A percentile compares a stretch with the other conserved stretches of the same genome.
These are phyloP conservation scores for Scytalidium lignicola DNA, from an alignment of 2,329 filamentous ascomycete genomes.

Conservation along the genomic window DNA sequence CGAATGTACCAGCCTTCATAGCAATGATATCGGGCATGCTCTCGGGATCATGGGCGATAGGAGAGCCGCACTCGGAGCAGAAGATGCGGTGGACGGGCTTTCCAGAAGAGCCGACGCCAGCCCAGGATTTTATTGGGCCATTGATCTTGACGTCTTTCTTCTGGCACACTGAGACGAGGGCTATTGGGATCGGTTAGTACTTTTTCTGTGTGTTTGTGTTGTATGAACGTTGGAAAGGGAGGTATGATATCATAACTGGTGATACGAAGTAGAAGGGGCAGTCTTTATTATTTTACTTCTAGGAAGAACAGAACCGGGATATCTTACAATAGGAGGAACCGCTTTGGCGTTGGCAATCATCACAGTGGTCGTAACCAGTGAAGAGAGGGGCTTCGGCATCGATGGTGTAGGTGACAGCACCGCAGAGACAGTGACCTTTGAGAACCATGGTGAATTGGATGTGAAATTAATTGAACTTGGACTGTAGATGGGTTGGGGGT, in stretches of 20 bases:
- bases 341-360: conserved; percentile 66
- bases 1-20: conserved; percentile 61
- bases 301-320: too few relatives aligned
- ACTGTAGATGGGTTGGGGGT: background rate
- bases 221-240: too few relatives aligned
- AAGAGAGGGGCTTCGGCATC: conserved; percentile 34
- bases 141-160: conserved; percentile 61
- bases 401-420: conserved; percentile 64
- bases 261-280: background rate
- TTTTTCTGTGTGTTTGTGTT: too few relatives aligned
- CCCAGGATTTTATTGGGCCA: conserved; percentile 60
- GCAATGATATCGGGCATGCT: conserved; percentile 66
- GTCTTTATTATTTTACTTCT: too few relatives aligned
- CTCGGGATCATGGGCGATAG: conserved; percentile 66
- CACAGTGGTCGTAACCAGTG: conserved; percentile 65
- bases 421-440: conserved; percentile 66
- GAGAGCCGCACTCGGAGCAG: conserved; percentile 64
- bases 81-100: conserved; percentile 63
- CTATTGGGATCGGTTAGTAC: conserved; percentile 29
- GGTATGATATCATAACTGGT: background rate
- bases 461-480: background rate
- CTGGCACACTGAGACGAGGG: conserved; percentile 60
- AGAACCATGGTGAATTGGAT: conserved; percentile 50
- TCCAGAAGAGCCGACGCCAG: conserved; percentile 55
- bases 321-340: conserved; percentile 62